These are phyloP conservation scores for Daucus carota DNA, from an alignment of 129 eudicot species.

Conservation along the genomic window DH1_v3.0 NC_030388.2:31860501-31861000, in stretches of 20 bases:
- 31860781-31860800: slow-evolving; percentile 32
- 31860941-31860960: slow-evolving; percentile 5
- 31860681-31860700: not conserved
- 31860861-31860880: slow-evolving; percentile 18
- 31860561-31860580: not conserved
- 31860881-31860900: slow-evolving; percentile 14
- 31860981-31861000: not conserved
- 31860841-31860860: slow-evolving; percentile 46
- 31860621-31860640: not conserved
- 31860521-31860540: not conserved
- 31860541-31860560: not conserved
- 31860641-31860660: not conserved
- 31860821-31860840: slow-evolving; percentile 43
- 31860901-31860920: slow-evolving; percentile 30
- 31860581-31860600: not conserved
- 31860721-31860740: slow-evolving; percentile 10
- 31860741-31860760: slow-evolving; percentile 15
- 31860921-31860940: slow-evolving; percentile 42
- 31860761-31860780: slow-evolving; percentile 1
- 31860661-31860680: not conserved
- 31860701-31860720: not conserved
- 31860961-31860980: not conserved
- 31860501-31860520: not conserved
- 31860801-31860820: slow-evolving; percentile 39
- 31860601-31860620: not conserved